phyloP scores from a whole-genome alignment of 495 filamentous ascomycete genomes.

The Bombardia bombarda region DNA sequence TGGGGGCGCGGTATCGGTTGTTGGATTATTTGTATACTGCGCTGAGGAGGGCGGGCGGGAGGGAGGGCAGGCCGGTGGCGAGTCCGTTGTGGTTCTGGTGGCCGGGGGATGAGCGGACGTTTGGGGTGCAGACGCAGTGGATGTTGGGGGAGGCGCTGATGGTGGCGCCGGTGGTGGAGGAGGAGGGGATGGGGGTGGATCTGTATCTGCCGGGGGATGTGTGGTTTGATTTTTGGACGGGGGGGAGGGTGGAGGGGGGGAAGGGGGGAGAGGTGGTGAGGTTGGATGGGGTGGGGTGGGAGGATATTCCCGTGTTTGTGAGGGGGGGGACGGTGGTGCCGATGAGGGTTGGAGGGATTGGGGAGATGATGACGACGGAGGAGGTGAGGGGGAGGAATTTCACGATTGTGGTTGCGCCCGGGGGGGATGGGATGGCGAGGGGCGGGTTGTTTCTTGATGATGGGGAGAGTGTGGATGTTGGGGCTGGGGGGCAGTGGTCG shows the following conservation, averaged over 20 bases:
- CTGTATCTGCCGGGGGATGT: slow-evolving; percentile 64
- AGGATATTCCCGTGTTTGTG: slow-evolving; percentile 68
- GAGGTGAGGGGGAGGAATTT: slow-evolving; percentile 59
- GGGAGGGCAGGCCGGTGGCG: slow-evolving; percentile 53
- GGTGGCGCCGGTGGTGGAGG: slow-evolving; percentile 60
- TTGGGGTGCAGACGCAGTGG: slow-evolving; percentile 57
- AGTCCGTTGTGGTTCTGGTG: slow-evolving; percentile 65
- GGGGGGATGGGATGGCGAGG: slow-evolving; percentile 26
- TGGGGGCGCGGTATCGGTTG: slow-evolving; percentile 64
- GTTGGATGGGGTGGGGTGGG: slow-evolving; percentile 45
- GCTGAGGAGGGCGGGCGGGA: slow-evolving; percentile 47
- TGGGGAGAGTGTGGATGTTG: slow-evolving; percentile 38
- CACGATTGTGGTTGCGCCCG: slow-evolving; percentile 61
- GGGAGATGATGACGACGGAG: slow-evolving; percentile 58
- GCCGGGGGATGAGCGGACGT: slow-evolving; percentile 55
- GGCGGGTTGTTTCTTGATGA: slow-evolving; percentile 55
- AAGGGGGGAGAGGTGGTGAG: slow-evolving; percentile 40
- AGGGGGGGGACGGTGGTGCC: slow-evolving; percentile 63
- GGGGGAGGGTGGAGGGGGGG: slow-evolving; percentile 45
- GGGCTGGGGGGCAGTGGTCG: slow-evolving; percentile 27
- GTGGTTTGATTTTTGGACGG: slow-evolving; percentile 74
- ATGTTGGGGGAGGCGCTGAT: slow-evolving; percentile 63
- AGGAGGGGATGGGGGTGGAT: slow-evolving; percentile 50
- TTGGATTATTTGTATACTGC: slow-evolving; percentile 80
- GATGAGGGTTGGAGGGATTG: slow-evolving; percentile 41